These are phyloP conservation scores for Ascobolus immersus DNA, from an alignment of 495 filamentous ascomycete species.

Conservation along the genomic window DNA sequence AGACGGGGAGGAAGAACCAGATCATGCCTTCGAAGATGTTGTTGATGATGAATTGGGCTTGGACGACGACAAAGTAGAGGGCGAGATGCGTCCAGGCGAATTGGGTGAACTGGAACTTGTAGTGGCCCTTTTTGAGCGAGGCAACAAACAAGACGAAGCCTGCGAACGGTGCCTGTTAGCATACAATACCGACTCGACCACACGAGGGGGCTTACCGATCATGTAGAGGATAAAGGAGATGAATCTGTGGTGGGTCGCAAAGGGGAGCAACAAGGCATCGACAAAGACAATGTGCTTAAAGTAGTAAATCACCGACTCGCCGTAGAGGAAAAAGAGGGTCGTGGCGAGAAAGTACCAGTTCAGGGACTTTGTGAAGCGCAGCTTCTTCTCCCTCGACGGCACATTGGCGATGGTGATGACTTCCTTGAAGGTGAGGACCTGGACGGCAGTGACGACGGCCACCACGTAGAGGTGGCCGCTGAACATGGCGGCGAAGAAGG, in stretches of 20 bases:
- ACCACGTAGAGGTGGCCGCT: constrained; percentile 94
- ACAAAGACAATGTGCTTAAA: constrained; percentile 95
- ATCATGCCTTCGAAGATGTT: constrained; percentile 99
- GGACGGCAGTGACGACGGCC: constrained; percentile 66
- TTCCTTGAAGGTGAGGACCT: constrained; percentile 96
- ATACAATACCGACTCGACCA: background rate
- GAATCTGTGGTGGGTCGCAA: constrained; percentile 94
- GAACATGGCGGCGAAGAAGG: constrained; percentile 77
- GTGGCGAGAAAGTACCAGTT: constrained; percentile 99
- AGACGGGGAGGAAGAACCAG: constrained; percentile 96
- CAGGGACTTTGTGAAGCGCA: constrained; percentile 79
- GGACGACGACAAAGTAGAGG: constrained; percentile 86
- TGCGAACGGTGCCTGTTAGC: constrained; percentile 18
- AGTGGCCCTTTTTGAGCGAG: constrained; percentile 84
- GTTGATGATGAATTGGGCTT: constrained; percentile 99
- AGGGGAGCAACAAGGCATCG: constrained; percentile 71
- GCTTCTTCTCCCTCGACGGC: constrained; percentile 65
- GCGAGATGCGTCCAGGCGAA: constrained; percentile 99
- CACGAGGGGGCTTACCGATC: constrained; percentile 38
- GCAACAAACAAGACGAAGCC: constrained; percentile 97
- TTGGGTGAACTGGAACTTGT: constrained; percentile 94
- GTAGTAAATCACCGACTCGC: constrained; percentile 97
- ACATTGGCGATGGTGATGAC: constrained; percentile 95
- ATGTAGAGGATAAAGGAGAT: constrained; percentile 96
- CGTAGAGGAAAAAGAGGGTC: constrained; percentile 97